Evolutionary conservation across 306 rosid genomes (phyloP).

Genomic region (barrel medic (Medicago truncatula)): MtrunA17r5.0-ANR NC_053043.1:16117501-16118000

Average conservation of each 20-base stretch:
- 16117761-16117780: constrained; percentile 20
- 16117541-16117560: neutral
- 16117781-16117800: constrained; percentile 3
- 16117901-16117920: neutral
- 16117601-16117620: neutral
- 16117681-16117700: constrained; percentile 4
- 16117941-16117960: neutral
- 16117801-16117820: constrained; percentile 17
- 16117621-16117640: constrained; percentile 5
- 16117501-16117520: neutral
- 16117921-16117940: constrained; percentile 5
- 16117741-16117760: neutral
- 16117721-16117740: constrained; percentile 12
- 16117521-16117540: constrained; percentile 10
- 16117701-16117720: constrained; percentile 1
- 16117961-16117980: neutral
- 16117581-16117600: neutral
- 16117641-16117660: neutral
- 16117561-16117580: constrained; percentile 7
- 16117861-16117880: constrained; percentile 10
- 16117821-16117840: constrained; percentile 37
- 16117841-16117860: neutral
- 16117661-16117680: constrained; percentile 14
- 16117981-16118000: neutral
- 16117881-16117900: constrained; percentile 5